Evolutionary conservation across 164 flowering plant genomes (phyloP), one percentile per base, ranked within the genome.

Genomic region (Magnolia officinalis): DNA sequence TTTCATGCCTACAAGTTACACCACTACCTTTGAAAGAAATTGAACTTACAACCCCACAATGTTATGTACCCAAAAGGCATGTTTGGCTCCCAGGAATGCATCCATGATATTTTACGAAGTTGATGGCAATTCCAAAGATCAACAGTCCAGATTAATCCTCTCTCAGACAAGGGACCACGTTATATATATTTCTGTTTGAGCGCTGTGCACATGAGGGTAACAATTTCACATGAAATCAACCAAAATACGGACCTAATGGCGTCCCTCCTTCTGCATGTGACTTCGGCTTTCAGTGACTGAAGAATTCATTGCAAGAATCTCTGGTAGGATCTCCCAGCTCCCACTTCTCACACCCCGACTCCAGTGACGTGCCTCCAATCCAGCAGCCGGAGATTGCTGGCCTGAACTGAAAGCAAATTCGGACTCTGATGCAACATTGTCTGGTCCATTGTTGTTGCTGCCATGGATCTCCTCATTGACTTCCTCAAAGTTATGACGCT

Each of bases 291-390:
- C 88, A 0, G 82, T 78, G 50, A 81, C 88, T 5, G 73, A 68
- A 16, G 91, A 72, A 71, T 79, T 85, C 74, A 72, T 51, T 4
- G 81, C 83, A 50, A 80, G 82, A 63, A 82, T 84, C 18, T 92
- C 94, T 0, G 87, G 84, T 16, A 89, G 80, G 20, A 90, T 87
- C 75, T 93, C 98, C 92, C 93, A 93, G 81, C 90, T 93, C 74
- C 87, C 85, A 37, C 95, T 87, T 78, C 90, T 86, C 82, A 90
- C 82, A 51, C 88, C 95, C 89, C 88, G 81, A 77, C 94, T 89
- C 1, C 92, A 84, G 79, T 83, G 88, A 55, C 90, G 83, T 1
- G 78, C 82, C 11, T 89, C 95, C 9, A 91, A 63, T 63, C 86
- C 82, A 55, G 80, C 81, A 58, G 80, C 79, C 4, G 86, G 87